Percentiles rank a stretch among this genome's conserved stretches.
Conservation (phyloP, 78 protist species). For the Dictyostelium brefeldianum region DNA sequence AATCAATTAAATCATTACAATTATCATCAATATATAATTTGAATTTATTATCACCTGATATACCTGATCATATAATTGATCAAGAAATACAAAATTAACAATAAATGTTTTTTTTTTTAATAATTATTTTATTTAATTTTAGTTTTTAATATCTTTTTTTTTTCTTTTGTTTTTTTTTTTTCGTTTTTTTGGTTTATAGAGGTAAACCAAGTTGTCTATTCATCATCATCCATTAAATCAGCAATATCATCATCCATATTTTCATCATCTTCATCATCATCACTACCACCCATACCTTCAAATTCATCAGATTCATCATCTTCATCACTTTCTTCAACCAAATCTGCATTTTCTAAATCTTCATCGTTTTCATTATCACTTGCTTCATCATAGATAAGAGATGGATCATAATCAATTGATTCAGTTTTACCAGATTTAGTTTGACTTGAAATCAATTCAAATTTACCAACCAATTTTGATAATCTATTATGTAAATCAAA, state of each 20-base stretch:
- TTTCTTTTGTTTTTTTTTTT: neutral
- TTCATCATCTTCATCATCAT: constrained; percentile 52
- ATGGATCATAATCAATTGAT: constrained; percentile 33
- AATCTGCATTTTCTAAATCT: constrained; percentile 35
- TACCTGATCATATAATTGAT: neutral
- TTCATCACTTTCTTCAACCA: constrained; percentile 39
- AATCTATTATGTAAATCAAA: constrained; percentile 40
- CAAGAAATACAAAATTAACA: neutral
- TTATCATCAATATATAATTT: neutral
- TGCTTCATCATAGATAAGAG: constrained; percentile 49
- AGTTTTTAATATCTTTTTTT: neutral
- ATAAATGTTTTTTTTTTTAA: neutral
- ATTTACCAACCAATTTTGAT: constrained; percentile 61
- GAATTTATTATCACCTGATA: neutral
- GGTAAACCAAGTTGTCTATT: neutral
- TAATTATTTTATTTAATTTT: neutral
- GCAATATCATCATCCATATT: constrained; percentile 17
- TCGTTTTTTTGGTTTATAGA: neutral
- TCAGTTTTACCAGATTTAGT: neutral
- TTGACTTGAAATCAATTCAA: constrained; percentile 30
- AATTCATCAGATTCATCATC: constrained; percentile 26
- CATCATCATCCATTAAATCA: constrained; percentile 27
- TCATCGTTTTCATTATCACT: constrained; percentile 15
- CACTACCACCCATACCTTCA: constrained; percentile 12
- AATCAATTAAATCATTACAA: neutral